These are phyloP conservation scores for Stachybotrys echinatus DNA, from an alignment of 2,329 filamentous ascomycete genomes.

Conservation along the genomic window DNA sequence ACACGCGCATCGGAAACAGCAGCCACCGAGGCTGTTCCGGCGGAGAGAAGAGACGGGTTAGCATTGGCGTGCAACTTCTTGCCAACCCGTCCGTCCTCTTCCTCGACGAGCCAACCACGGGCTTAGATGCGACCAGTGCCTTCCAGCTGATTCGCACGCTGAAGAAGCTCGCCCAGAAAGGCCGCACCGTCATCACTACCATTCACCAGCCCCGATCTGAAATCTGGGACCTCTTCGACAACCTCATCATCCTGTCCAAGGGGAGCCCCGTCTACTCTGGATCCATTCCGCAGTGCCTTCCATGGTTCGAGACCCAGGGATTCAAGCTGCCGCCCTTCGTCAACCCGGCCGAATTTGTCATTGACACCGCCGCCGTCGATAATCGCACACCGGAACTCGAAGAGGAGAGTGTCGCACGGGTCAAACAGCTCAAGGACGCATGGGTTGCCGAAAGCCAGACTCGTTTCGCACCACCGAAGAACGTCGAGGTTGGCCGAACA, in stretches of 20 bases:
- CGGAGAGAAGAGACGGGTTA: slow-evolving; percentile 71
- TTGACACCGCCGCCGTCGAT: slow-evolving; percentile 70
- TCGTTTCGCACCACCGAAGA: slow-evolving; percentile 14
- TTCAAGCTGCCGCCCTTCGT: slow-evolving; percentile 64
- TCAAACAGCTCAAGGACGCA: slow-evolving; percentile 53
- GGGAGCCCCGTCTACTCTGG: slow-evolving; percentile 68
- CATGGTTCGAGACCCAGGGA: slow-evolving; percentile 58
- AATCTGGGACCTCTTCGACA: slow-evolving; percentile 74
- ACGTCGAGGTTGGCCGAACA: slow-evolving; percentile 2
- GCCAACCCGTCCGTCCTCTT: slow-evolving; percentile 74
- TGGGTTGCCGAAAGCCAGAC: slow-evolving; percentile 45
- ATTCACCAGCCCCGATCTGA: slow-evolving; percentile 76
- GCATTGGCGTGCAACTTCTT: slow-evolving; percentile 74
- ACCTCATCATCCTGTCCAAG: slow-evolving; percentile 61
- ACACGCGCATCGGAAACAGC: slow-evolving; percentile 67
- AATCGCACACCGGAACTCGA: slow-evolving; percentile 65
- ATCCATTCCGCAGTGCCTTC: slow-evolving; percentile 47
- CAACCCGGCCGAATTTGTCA: slow-evolving; percentile 72
- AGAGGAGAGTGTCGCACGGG: slow-evolving; percentile 49
- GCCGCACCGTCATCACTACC: slow-evolving; percentile 66
- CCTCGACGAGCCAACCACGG: slow-evolving; percentile 75
- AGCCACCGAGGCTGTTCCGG: slow-evolving; percentile 72
- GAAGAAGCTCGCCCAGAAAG: slow-evolving; percentile 61
- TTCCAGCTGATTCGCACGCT: slow-evolving; percentile 68
- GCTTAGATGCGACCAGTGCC: slow-evolving; percentile 71